These are phyloP conservation scores for Phytophthora gonapodyides DNA, from an alignment of 352 stramenopile species.

Conservation along the genomic window DNA sequence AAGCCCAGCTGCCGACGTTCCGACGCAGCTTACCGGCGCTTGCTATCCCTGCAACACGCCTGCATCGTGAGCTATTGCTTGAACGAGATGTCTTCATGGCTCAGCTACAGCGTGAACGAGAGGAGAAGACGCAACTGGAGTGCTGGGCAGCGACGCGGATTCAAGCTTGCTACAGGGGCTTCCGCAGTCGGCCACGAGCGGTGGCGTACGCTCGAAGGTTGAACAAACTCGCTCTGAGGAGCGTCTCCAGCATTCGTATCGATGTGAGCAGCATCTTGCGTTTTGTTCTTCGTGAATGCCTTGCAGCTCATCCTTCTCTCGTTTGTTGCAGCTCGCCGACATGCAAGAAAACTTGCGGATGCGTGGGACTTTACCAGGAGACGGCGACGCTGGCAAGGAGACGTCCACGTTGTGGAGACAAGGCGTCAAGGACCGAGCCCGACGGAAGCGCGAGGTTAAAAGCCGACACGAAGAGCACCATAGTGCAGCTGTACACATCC, in stretches of 20 bases:
- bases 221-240: slow-evolving; percentile 19
- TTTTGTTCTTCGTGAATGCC: slow-evolving; percentile 19
- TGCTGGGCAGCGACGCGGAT: slow-evolving; percentile 69
- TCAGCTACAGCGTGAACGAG: slow-evolving; percentile 52
- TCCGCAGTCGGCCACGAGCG: slow-evolving; percentile 43
- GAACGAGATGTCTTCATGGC: slow-evolving; percentile 70
- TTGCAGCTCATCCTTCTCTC: not conserved
- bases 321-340: slow-evolving; percentile 43
- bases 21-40: slow-evolving; percentile 58
- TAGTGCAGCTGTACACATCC: slow-evolving; percentile 47
- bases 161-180: slow-evolving; percentile 65
- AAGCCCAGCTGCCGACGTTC: slow-evolving; percentile 54
- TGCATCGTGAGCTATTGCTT: slow-evolving; percentile 58
- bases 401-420: slow-evolving; percentile 47
- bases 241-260: slow-evolving; percentile 20
- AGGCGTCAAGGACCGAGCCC: slow-evolving; percentile 46
- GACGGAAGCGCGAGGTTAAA: slow-evolving; percentile 49
- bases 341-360: slow-evolving; percentile 50
- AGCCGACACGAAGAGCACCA: slow-evolving; percentile 45
- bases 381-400: slow-evolving; percentile 8
- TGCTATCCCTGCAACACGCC: slow-evolving; percentile 45
- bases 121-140: slow-evolving; percentile 53
- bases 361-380: slow-evolving; percentile 17
- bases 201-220: slow-evolving; percentile 50
- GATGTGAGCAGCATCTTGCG: too few species aligned